These are phyloP conservation scores for Phytophthora citrophthora DNA, from an alignment of 352 stramenopile genomes.

Conservation along the genomic window DNA sequence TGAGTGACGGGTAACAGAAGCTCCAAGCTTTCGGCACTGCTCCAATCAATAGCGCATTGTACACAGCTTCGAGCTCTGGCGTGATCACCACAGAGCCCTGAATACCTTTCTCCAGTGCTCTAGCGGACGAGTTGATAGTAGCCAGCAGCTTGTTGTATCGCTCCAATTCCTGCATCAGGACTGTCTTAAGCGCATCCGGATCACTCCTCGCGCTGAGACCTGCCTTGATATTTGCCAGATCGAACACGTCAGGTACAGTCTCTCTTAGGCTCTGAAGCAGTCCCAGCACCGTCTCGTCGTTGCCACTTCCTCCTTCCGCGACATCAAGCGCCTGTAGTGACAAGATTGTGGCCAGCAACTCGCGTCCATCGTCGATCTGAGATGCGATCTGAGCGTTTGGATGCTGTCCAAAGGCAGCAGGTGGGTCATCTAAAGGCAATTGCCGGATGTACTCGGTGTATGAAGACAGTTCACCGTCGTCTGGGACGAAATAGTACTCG, in stretches of 20 bases:
- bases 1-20: conserved; percentile 95
- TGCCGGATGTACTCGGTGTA: conserved; percentile 93
- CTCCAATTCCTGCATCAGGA: conserved; percentile 95
- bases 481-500: conserved; percentile 94
- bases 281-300: conserved; percentile 90
- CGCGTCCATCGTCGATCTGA: conserved; percentile 93
- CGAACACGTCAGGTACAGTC: conserved; percentile 91
- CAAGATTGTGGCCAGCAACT: conserved; percentile 91
- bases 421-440: conserved; percentile 91
- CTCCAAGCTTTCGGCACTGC: conserved; percentile 92
- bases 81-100: conserved; percentile 96
- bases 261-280: conserved; percentile 85
- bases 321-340: conserved; percentile 89
- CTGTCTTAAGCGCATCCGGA: conserved; percentile 93
- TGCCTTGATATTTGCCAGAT: conserved; percentile 81
- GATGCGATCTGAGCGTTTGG: conserved; percentile 96
- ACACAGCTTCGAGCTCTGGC: conserved; percentile 93
- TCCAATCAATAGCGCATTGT: conserved; percentile 90
- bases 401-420: conserved; percentile 95
- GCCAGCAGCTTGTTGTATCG: conserved; percentile 93
- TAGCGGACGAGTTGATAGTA: conserved; percentile 79
- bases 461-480: conserved; percentile 87
- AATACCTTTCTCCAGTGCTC: conserved; percentile 91
- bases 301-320: conserved; percentile 81
- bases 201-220: conserved; percentile 76